Percentiles rank a stretch among this genome's conserved stretches.
Conservation (phyloP, 1,284 basidiomycete genomes). For the Fistulina hepatica region DNA sequence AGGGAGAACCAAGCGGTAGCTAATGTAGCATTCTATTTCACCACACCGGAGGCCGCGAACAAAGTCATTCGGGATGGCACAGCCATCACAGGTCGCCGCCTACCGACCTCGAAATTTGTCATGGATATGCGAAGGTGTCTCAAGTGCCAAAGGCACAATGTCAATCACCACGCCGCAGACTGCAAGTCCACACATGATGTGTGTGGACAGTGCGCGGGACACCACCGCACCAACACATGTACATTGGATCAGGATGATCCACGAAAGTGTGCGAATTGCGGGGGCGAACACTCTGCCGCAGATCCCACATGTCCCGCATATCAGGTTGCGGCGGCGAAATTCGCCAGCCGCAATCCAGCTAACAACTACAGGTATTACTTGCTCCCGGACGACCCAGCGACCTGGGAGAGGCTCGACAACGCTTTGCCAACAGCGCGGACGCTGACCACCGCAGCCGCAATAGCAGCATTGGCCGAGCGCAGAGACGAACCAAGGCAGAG, state of each 20-base stretch:
- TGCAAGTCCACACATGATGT: no score
- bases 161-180: no score
- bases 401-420: slow-evolving; percentile 8
- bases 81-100: no score
- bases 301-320: slow-evolving; percentile 10
- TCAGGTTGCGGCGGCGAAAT: not conserved
- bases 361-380: slow-evolving; percentile 12
- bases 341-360: slow-evolving; percentile 5
- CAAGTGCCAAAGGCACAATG: no score
- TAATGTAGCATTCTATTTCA: no score
- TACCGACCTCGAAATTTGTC: no score
- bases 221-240: slow-evolving; percentile 9
- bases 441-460: not conserved
- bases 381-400: slow-evolving; percentile 1
- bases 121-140: no score
- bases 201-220: slow-evolving; percentile 7
- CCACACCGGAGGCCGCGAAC: no score
- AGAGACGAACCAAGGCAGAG: not conserved
- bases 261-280: slow-evolving; percentile 8
- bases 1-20: no score
- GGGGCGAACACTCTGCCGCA: slow-evolving; percentile 8
- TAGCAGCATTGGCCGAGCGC: not conserved
- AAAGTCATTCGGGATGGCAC: no score
- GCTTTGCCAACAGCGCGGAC: not conserved
- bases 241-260: not conserved